Base-by-base conservation (phyloP, 108 stramenopile species). In the Craspedostauros australis region DNA sequence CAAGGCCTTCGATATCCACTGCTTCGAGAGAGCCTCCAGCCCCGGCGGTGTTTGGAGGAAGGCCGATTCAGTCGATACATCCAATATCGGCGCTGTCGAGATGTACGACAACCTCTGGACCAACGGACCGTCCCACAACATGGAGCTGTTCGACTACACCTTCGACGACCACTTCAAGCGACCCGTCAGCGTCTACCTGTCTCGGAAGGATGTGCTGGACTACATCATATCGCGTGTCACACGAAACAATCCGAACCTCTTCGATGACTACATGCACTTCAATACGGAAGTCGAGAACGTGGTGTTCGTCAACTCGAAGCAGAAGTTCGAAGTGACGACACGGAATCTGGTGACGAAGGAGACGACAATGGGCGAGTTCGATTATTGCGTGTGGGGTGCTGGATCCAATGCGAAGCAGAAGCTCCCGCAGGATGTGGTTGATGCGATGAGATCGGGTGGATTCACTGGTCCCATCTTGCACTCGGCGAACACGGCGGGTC, bases 301-400 rank as follows among this genome's bases (percentile, higher is more conserved):
- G 0, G 24, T 16, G 2, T 69, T 53, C 28, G 50, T 70, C 31
- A 27, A 48, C 4, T 42, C 60, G 2, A 39, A 5, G 9, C 27
- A 57, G 3, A 25, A 53, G 39, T 77, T 82, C 40, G 27, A 48
- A n/a, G 46, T 82, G 1, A 46, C 60, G 4, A 39, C 46, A 0
- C 30, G 27, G 0, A 43, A 79, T 55, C 20, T 20, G 12, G 14
- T 8, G 3, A 74, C 64, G 26, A 42, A 32, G 22, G 32, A 31
- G 11, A 34, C 37, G 42, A 21, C 57, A 9, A 49, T 9, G 5
- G 11, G 27, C 5, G 15, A 25, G 5, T 85, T 68, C 64, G 84
- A 85, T 32, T 70, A 70, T 34, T 78, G 77, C 52, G 61, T 85
- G 14, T 85, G 84, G 84, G 75, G 79, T 11, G 73, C 51, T 19